Evolutionary conservation across 495 filamentous ascomycete genomes (phyloP), one percentile per base, ranked within the genome.

Genomic region (Penicillium diatomitis): DNA sequence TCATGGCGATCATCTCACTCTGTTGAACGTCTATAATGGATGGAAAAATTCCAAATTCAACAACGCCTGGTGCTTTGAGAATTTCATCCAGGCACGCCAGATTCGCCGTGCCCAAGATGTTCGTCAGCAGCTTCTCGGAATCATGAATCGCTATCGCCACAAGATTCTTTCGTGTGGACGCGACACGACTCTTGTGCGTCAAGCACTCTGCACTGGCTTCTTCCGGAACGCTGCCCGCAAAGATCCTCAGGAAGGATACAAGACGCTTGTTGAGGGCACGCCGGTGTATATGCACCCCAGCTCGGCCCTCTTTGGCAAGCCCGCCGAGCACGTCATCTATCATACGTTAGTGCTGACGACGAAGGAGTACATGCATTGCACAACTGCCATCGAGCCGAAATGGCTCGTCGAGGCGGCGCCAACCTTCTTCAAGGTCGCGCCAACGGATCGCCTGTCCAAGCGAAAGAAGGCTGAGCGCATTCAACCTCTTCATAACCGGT

Each of bases 391-490:
- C 55, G 92, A 98, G 62, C 91, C 92, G 1, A 96, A 96, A 55
- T 80, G 82, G 82, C 73, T 85, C 32, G 90, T 96, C 7, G 89
- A 95, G 50, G 91, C 90, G 7, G 92, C 92, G 28, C 92, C 92
- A 10, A 95, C 88, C 0, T 97, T 97, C 78, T 98, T 98, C 79
- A 95, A 96, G 75, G 87, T 98, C 6, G 92, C 92, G 41, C 85
- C 87, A 12, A 94, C 84, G 10, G 88, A 95, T 61, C 78, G 83
- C 50, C 69, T 98, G 48, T 89, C 84, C 30, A 96, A 95, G 73
- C 72, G 92, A 54, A 91, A 94, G 77, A 88, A 88, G 72, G 89
- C 87, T 0, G 92, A 97, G 74, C 75, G 89, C 32, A 97, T 98
- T 38, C 86, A 95, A 67, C 92, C 92, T 46, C 61, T 98, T 66